Evolutionary conservation across 805 yeast species (phyloP).

Genomic region (Lipomyces kockii): DNA sequence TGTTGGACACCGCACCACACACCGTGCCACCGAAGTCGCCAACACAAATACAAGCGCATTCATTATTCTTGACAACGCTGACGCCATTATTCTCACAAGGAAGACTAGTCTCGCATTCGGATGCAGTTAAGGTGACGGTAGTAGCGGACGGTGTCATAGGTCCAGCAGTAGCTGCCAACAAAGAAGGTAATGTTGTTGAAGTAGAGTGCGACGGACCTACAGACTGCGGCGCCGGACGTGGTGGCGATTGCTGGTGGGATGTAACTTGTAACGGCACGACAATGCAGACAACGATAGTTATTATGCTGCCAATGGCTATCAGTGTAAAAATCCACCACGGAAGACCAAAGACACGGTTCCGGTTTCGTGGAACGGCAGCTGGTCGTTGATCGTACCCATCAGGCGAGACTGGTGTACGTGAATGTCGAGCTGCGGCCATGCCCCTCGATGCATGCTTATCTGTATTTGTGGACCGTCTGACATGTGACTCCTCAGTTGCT

Average conservation of each 20-base stretch:
- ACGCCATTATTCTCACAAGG: constrained; percentile 29
- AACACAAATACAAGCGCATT: constrained; percentile 30
- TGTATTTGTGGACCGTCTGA: background rate
- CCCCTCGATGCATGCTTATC: background rate
- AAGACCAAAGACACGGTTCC: constrained; percentile 21
- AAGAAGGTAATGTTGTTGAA: background rate
- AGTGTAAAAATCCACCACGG: constrained; percentile 28
- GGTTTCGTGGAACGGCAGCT: constrained; percentile 11
- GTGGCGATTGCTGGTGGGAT: background rate
- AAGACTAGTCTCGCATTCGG: constrained; percentile 13
- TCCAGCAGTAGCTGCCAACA: background rate
- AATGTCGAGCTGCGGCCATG: background rate
- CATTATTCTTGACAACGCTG: constrained; percentile 13
- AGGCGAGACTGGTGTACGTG: constrained; percentile 1
- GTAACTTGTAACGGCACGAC: constrained; percentile 33
- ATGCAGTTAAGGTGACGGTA: constrained; percentile 1
- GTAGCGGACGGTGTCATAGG: constrained; percentile 7
- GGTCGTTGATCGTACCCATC: constrained; percentile 13
- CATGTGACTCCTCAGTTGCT: background rate
- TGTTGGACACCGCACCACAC: constrained; percentile 14
- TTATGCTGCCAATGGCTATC: background rate
- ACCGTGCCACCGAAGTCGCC: constrained; percentile 20
- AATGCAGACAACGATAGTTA: constrained; percentile 20
- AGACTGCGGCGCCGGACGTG: background rate
- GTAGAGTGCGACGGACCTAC: background rate